Base-by-base conservation (phyloP, 257 asterid species). In the Mentha longifolia region DNA sequence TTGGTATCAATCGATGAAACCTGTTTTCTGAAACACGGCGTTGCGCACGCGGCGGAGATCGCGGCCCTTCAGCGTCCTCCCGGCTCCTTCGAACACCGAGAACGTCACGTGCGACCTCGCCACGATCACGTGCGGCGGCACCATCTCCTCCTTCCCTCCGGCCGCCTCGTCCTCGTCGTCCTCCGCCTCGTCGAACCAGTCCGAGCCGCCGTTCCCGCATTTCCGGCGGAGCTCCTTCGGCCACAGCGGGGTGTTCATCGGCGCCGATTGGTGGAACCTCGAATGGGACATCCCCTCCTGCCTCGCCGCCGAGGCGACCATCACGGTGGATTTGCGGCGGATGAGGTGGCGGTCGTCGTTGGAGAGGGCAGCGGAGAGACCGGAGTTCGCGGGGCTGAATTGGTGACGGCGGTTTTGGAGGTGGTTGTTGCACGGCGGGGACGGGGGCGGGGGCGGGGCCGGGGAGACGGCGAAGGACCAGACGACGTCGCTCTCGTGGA, bases 61-160 rank as follows among this genome's bases (percentile, higher is more conserved):
- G 77, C 97, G 80, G 20, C 98, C 98, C 71, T 92, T 92, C 16
- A 92, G 90, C 43, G 97, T 92, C 80, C 96, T 74, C 46, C 97
- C 98, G 3, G 79, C 92, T 73, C 98, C 95, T 78, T 92, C 98
- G 47, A 92, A 92, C 70, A 92, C 97, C 20, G 98, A 90, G 83
- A 85, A 85, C 2, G 92, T 92, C 83, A 83, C 94, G 87, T 91
- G 97, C 69, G 96, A 87, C 74, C 90, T 76, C 10, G 95, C 94
- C 19, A 90, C 96, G 72, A 93, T 87, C 91, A 88, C 91, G 85
- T 93, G 98, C 61, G 98, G 98, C 43, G 97, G 97, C 76, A 93
- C 88, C 88, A 89, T 88, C 65, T 85, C 96, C 75, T 80, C 87
- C 9, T 52, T 80, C 33, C 60, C 85, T 15, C 30, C 74, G 5